Percentiles rank a stretch among this genome's conserved stretches.
phyloP scores from a whole-genome alignment of 2,329 filamentous ascomycete species.

The Colletotrichum australisinense region DNA sequence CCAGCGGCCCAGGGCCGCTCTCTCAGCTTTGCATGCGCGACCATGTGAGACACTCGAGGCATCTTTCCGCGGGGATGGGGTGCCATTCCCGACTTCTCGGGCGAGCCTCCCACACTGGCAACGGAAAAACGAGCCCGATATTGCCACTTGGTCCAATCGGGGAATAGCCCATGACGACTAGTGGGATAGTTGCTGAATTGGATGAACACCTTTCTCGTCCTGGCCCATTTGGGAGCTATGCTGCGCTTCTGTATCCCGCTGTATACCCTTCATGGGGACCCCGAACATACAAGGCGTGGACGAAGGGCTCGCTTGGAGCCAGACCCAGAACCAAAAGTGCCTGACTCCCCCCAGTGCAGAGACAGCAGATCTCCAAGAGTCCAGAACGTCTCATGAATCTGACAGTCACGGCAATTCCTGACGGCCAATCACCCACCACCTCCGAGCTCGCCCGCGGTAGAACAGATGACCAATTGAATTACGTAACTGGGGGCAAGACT shows the following conservation, averaged over 20 bases:
- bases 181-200: neutral
- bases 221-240: neutral
- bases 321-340: constrained; percentile 24
- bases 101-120: neutral
- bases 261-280: too few species aligned
- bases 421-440: constrained; percentile 18
- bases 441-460: neutral
- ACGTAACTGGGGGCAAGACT: constrained; percentile 20
- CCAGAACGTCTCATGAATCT: constrained; percentile 19
- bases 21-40: neutral
- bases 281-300: neutral
- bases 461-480: constrained; percentile 31
- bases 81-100: constrained; percentile 14
- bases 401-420: constrained; percentile 3
- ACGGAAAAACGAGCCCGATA: constrained; percentile 13
- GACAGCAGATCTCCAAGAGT: neutral
- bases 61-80: neutral
- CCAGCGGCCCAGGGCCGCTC: neutral
- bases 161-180: constrained; percentile 6
- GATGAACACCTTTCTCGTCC: neutral
- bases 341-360: neutral
- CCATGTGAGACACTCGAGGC: constrained; percentile 5
- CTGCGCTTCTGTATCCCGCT: neutral
- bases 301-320: neutral
- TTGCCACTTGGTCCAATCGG: constrained; percentile 24